Evolutionary conservation across 2,329 filamentous ascomycete species (phyloP), one percentile per base, ranked within the genome.

Genomic region (Clarireedia monteithiana): DNA sequence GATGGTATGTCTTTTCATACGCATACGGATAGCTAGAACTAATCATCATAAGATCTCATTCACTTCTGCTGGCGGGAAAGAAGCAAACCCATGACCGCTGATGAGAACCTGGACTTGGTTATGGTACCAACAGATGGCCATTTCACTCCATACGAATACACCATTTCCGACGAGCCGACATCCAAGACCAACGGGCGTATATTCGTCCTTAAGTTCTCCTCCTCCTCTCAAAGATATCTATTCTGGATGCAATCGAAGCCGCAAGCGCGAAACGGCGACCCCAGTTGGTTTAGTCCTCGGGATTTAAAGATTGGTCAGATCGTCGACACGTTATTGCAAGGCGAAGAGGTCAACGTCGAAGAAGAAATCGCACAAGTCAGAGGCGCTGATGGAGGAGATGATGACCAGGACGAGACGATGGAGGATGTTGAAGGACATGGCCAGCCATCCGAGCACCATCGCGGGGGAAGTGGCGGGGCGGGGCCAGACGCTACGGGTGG

Each of bases 31-130:
- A n/a, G 4, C 7, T 34, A 7, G 23, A 40, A 39, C 24, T 58
- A 59, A 50, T 61, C n/a, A 27, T 10, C 20, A 59, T 66, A 34
- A 91, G 88, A 96, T 52, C 82, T 99, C 59, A 80, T 95, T 59
- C 91, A 96, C 76, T 96, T 99, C 75, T 96, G 91, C 81, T 99
- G 95, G 95, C 87, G 91, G 63, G 85, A 89, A 67, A 86, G 94
- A 63, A 80, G 78, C 63, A 81, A 83, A 57, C 77, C 85, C 23
- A 73, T 89, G 63, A 82, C 87, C 60, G 75, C 88, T 58, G 86
- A 91, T 57, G 87, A 94, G 59, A 68, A 69, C 36, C 75, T 96
- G 60, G 91, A 99, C 70, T 81, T 99, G 39, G 83, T 96, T 66
- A 96, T 96, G 89, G 85, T 99, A 52, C 92, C 94, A 23, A 80